These are phyloP conservation scores for Candida khao-thaluensis DNA, from an alignment of 805 yeast species.

Conservation along the genomic window DNA sequence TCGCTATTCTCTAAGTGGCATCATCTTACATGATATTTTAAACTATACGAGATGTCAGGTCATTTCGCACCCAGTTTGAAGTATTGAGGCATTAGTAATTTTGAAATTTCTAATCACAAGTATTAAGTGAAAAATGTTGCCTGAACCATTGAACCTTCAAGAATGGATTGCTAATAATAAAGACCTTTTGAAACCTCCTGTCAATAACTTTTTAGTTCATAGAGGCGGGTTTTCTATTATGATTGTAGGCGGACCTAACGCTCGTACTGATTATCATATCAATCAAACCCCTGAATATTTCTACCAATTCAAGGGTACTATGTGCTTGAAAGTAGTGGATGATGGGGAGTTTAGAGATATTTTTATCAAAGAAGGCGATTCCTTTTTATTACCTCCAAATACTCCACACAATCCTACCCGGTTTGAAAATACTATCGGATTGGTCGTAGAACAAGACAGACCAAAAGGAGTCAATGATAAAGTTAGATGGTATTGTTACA, in stretches of 20 bases:
- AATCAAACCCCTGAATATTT: slow-evolving; percentile 96
- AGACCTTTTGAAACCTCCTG: slow-evolving; percentile 83
- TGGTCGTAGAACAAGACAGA: slow-evolving; percentile 90
- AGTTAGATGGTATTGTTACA: slow-evolving; percentile 83
- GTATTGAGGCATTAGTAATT: too few relatives aligned
- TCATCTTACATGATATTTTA: too few relatives aligned
- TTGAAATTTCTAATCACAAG: too few relatives aligned
- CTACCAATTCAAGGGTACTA: slow-evolving; percentile 80
- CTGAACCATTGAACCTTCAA: slow-evolving; percentile 71
- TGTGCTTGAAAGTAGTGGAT: slow-evolving; percentile 78
- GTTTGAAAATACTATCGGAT: slow-evolving; percentile 80
- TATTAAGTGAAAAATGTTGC: slow-evolving; percentile 44
- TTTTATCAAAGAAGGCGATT: slow-evolving; percentile 77
- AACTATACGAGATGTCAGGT: too few relatives aligned
- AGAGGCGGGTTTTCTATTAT: slow-evolving; percentile 91
- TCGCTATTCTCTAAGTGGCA: too few relatives aligned
- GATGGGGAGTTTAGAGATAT: slow-evolving; percentile 72
- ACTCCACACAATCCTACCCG: slow-evolving; percentile 90
- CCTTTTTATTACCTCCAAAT: slow-evolving; percentile 82
- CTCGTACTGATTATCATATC: slow-evolving; percentile 87
- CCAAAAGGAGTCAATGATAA: slow-evolving; percentile 69
- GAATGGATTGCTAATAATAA: slow-evolving; percentile 80
- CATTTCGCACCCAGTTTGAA: too few relatives aligned
- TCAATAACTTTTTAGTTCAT: slow-evolving; percentile 85
- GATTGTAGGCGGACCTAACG: slow-evolving; percentile 97